Base-by-base conservation (phyloP, 352 stramenopile species). In the Phytophthora sojae region DNA sequence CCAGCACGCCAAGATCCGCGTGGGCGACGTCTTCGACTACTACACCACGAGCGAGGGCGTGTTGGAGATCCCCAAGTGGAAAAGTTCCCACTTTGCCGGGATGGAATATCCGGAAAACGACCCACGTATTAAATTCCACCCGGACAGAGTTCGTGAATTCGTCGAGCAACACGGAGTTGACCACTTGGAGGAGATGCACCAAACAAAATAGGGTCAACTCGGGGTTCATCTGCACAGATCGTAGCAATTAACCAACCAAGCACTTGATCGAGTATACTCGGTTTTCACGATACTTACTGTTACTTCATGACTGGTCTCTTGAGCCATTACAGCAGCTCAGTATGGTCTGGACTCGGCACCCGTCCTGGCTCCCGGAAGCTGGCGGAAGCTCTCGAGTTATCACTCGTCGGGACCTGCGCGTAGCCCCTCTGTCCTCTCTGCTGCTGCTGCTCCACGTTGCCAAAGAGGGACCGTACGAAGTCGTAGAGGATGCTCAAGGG, bases 391-490 rank as follows among this genome's bases (percentile, higher is more conserved):
- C 49, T 57, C 5, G 51, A 29, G 14, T 39, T 44, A 19, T 69
- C 60, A 30, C 30, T 70, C 9, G 72, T 81, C 4, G 82, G 64
- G 0, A 91, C 71, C 23, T 73, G 76, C 26, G 64, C 59, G 59
- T 93, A 93, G 2, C 81, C 81, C 35, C 82, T 75, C 30, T 88
- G 71, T 6, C 67, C 67, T 58, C 72, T 45, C 26, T 78, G 3
- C 26, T 61, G 49, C 39, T 75, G 62, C 29, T 67, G 65, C 6
- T 74, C 70, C 26, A 74, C 76, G 12, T 62, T 74, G 9, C 71
- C 75, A 52, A 95, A 90, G 26, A 95, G 63, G 9, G 86, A 94
- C 29, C 77, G 75, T 47, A 94, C 82, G 53, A 95, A 95, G 61
- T 90, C 85, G 62, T 75, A 83, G 21, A 94, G 6, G 19, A 93